phyloP scores from a whole-genome alignment of 768 basidiomycete species.

The Leccinum truebloodii region DNA sequence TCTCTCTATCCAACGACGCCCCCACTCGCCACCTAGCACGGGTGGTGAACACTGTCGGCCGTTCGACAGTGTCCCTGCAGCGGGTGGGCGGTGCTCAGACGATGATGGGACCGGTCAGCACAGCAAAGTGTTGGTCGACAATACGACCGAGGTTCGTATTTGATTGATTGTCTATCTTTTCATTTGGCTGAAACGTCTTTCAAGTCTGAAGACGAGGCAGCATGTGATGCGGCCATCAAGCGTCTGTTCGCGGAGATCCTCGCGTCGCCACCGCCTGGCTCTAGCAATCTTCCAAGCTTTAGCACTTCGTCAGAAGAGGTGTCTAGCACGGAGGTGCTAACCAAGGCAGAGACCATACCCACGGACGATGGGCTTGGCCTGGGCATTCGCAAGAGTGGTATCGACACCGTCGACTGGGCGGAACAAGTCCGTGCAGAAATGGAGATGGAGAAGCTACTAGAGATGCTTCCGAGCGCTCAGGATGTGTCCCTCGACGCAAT shows the following conservation, averaged over 20 bases:
- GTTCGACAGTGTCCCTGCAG: slow-evolving; percentile 83
- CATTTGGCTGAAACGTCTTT: slow-evolving; percentile 22
- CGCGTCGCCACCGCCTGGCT: slow-evolving; percentile 34
- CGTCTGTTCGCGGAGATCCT: slow-evolving; percentile 38
- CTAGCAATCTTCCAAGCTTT: slow-evolving; percentile 34
- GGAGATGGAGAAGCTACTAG: slow-evolving; percentile 64
- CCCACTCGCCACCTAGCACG: slow-evolving; percentile 98
- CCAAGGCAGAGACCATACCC: slow-evolving; percentile 8
- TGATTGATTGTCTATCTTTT: slow-evolving; percentile 18
- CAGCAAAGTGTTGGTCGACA: slow-evolving; percentile 16
- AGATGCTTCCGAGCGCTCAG: slow-evolving; percentile 45
- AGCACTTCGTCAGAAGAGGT: slow-evolving; percentile 36
- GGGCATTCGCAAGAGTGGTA: slow-evolving; percentile 21
- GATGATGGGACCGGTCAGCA: slow-evolving; percentile 28
- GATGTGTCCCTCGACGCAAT: slow-evolving; percentile 29
- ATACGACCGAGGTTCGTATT: slow-evolving; percentile 37
- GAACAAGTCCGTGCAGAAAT: slow-evolving; percentile 40
- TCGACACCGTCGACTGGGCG: slow-evolving; percentile 27
- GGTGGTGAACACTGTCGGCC: slow-evolving; percentile 77
- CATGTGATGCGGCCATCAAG: slow-evolving; percentile 39
- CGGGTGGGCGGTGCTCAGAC: slow-evolving; percentile 66
- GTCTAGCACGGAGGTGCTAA: slow-evolving; percentile 28
- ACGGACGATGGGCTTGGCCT: slow-evolving; percentile 17
- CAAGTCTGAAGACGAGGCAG: slow-evolving; percentile 52
- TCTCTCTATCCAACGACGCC: slow-evolving; percentile 41